Evolutionary conservation across 1,284 basidiomycete genomes (phyloP).

Genomic region (Mrakiaceae sp.): DNA sequence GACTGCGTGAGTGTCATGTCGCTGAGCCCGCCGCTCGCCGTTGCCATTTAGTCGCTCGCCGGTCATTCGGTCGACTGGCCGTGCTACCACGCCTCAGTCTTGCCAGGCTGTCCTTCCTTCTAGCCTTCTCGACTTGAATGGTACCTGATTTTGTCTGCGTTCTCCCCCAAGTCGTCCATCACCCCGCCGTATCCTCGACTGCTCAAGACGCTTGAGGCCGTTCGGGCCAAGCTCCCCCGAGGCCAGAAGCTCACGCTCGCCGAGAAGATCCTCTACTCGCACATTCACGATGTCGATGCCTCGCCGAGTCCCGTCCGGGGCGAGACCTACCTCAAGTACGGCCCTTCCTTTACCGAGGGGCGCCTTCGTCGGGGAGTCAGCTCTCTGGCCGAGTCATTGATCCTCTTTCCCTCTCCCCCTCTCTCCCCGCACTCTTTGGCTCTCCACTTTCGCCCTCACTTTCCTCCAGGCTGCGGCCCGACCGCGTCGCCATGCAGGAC

Average conservation of each 20-base stretch:
- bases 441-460: not conserved
- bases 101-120: not conserved
- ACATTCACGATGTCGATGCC: slow-evolving; percentile 42
- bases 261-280: slow-evolving; percentile 96
- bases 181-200: slow-evolving; percentile 79
- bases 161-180: slow-evolving; percentile 44
- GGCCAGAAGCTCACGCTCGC: slow-evolving; percentile 61
- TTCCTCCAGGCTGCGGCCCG: slow-evolving; percentile 65
- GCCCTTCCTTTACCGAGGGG: not conserved
- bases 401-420: too few species aligned
- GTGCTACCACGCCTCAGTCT: too few species aligned
- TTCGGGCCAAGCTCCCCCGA: slow-evolving; percentile 58
- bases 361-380: not conserved
- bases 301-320: slow-evolving; percentile 48
- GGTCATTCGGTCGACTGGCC: too few species aligned
- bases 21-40: not conserved
- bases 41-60: not conserved
- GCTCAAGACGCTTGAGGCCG: slow-evolving; percentile 59
- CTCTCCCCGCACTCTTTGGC: too few species aligned
- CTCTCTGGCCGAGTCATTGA: not conserved
- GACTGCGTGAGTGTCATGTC: slow-evolving; percentile 11
- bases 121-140: not conserved
- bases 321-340: slow-evolving; percentile 52
- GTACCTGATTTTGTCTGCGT: not conserved
- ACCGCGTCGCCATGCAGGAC: slow-evolving; percentile 97